Evolutionary conservation across 106 monocot species (phyloP).

Genomic region (Iris macrosiphon): DNA sequence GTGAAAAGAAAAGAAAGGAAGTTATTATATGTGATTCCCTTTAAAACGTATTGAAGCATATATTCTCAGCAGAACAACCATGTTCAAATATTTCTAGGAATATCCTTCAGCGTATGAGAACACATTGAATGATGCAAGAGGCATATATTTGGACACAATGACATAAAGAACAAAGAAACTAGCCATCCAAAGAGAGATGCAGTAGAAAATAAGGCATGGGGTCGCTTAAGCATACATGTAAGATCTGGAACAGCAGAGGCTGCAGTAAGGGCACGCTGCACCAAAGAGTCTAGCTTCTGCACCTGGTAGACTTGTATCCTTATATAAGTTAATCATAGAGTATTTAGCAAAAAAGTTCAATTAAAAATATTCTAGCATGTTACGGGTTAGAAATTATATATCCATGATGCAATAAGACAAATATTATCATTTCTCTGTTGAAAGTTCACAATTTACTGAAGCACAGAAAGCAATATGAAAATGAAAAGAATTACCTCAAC

Average conservation of each 20-base stretch:
- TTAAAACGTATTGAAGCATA: no score
- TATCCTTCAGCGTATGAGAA: no score
- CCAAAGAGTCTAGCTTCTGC: conserved; percentile 60
- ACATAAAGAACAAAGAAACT: no score
- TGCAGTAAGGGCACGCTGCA: conserved; percentile 62
- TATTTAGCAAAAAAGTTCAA: not conserved
- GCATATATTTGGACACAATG: no score
- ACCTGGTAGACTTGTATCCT: conserved; percentile 35
- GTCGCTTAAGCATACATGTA: no score
- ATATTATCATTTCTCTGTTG: not conserved
- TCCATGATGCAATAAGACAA: not conserved
- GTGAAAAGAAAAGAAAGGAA: no score
- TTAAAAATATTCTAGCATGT: not conserved
- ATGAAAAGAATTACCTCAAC: conserved; percentile 50
- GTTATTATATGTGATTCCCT: no score
- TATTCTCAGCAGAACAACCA: no score
- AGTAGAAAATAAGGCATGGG: no score
- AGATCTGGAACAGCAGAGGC: conserved; percentile 55
- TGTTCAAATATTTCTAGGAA: no score
- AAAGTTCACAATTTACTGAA: not conserved
- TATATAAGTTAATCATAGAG: not conserved
- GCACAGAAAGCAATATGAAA: not conserved
- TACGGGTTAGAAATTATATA: not conserved
- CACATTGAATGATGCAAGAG: no score
- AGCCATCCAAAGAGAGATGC: no score